Conservation (phyloP, 495 filamentous ascomycete species). For the Neurospora sp. region DNA sequence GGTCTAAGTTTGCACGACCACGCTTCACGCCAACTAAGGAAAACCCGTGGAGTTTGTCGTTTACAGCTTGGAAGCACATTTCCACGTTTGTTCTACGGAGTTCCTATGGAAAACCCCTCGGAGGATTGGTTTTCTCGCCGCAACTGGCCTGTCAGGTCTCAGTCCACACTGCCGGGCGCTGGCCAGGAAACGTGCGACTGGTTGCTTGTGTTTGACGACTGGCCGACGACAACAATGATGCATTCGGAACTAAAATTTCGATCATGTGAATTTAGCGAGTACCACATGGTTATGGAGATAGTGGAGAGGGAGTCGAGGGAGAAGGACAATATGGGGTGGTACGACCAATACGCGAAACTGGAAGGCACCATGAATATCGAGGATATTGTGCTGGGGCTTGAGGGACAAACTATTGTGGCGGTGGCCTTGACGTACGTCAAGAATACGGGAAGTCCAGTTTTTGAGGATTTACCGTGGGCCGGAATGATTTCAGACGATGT, state of each 20-base stretch:
- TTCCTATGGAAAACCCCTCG: constrained; percentile 33
- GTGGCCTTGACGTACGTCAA: constrained; percentile 46
- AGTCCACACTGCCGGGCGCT: constrained; percentile 22
- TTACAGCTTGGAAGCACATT: constrained; percentile 52
- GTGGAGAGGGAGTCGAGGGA: constrained; percentile 34
- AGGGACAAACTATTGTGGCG: constrained; percentile 38
- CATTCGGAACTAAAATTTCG: constrained; percentile 32
- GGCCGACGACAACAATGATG: constrained; percentile 29
- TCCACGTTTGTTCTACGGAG: constrained; percentile 48
- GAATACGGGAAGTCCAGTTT: constrained; percentile 39
- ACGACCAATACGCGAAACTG: constrained; percentile 43
- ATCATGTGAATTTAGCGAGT: constrained; percentile 40
- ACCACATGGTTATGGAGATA: constrained; percentile 41
- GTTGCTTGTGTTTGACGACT: constrained; percentile 43
- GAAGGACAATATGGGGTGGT: constrained; percentile 41
- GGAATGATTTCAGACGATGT: constrained; percentile 41
- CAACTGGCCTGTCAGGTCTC: constrained; percentile 43
- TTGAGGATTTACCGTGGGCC: constrained; percentile 50
- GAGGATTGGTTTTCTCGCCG: constrained; percentile 50
- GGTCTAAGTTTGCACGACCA: constrained; percentile 47
- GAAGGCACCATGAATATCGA: constrained; percentile 33
- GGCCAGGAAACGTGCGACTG: constrained; percentile 47
- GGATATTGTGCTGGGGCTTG: constrained; percentile 39
- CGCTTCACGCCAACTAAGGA: constrained; percentile 40
- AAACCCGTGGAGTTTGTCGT: constrained; percentile 42